Base-by-base conservation (phyloP, 495 filamentous ascomycete species). In the Pseudoneurospora amorphoporcata region DNA sequence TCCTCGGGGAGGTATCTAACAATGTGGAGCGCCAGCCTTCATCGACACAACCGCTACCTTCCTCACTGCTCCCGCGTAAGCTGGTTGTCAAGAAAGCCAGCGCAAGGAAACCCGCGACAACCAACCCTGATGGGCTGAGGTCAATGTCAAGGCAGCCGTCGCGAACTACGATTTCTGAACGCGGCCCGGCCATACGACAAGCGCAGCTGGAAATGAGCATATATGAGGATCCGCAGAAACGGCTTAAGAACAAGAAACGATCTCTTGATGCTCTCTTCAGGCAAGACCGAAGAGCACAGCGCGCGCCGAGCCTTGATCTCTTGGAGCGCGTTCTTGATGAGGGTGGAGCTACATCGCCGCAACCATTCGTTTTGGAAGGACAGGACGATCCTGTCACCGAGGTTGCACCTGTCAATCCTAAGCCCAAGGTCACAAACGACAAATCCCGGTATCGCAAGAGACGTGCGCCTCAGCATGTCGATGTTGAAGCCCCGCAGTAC, bases 161-260 rank as follows among this genome's bases (percentile, higher is more conserved):
- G 10, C 40, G 72, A 38, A 75, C 53, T 40, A n/a, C 42, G 3
- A 14, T 71, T 10, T 73, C 40, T 69, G 70, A 65, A 32, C 77
- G 68, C 10, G 23, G 10, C 0, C 42, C 73, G 10, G 41, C 17
- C 12, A 61, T 72, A 10, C 75, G 83, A 23, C 84, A 84, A 39
- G 86, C 85, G 5, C 86, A 88, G 70, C 75, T 88, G 10, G 86
- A 88, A 71, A 81, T 76, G n/a, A 78, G 77, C 10, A 79, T 81
- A 71, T 53, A 8, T 41, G 80, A 77, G 35, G 73, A 76, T 68
- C 73, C 38, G 69, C 75, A 58, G 39, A 75, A 72, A 74, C 79
- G 70, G 72, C 84, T 85, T 68, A 78, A 70, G 41, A 73, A 77
- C 7, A 79, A 82, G 43, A 88, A 87, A 72, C 83, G 80, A 71